Base-by-base conservation (phyloP, 305 asterid species). In the Rubia occidens region DNA sequence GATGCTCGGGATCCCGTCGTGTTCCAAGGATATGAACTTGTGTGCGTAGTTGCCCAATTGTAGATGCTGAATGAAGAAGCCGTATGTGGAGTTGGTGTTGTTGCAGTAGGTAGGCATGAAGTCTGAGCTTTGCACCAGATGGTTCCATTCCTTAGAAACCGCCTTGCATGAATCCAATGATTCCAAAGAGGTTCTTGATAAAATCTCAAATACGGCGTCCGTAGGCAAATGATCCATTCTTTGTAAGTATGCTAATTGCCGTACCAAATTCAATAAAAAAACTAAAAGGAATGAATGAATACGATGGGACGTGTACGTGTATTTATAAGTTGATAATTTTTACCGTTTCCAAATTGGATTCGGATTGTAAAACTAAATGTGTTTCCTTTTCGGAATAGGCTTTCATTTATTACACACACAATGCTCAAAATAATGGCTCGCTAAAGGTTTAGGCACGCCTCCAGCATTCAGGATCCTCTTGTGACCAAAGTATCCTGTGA, bases 101-200 rank as follows among this genome's bases (percentile, higher is more conserved):
- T 73, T 20, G 54, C 74, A 64, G 14, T 71, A 74, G 3, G 8
- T 1, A 11, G 76, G 40, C 78, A 66, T 71, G 76, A 81, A 81
- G 37, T 47, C 35, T 17, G 76, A 26, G 1, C 58, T 69, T 4
- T 64, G 20, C 0, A 63, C 70, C 21, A 76, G 13, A 3, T 69
- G 26, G 0, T 69, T 63, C 83, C 85, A 81, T 2, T 65, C 69
- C 29, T 76, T 81, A 55, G 71, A 71, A 0, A 82, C 82, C 0
- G 66, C 21, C 56, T 67, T 81, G 79, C 82, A 72, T 0, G 69
- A 2, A 37, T 72, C 76, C 26, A 83, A 6, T 1, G 71, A 72
- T 62, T 54, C 37, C 14, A 76, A 45, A 0, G 68, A 72, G 5
- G 32, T 56, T 18, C 78, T 47, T 2, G 73, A 62, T 47, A 76